Evolutionary conservation across 306 rosid genomes (phyloP), one percentile per base, ranked within the genome.

Genomic region (Psophocarpus tetragonolobus): DNA sequence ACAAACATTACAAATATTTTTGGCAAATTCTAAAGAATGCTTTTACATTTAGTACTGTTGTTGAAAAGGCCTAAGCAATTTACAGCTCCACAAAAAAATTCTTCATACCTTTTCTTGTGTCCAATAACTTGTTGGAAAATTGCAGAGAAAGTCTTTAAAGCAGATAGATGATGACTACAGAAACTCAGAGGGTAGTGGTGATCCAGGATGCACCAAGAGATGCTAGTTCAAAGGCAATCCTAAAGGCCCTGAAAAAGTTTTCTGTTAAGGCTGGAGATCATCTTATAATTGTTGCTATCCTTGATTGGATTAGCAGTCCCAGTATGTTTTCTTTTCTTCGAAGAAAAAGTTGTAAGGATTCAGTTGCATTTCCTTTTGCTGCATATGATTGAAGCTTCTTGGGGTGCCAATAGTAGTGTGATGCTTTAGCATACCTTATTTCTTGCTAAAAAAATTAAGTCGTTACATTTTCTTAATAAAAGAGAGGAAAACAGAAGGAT

Each of bases 131-230:
- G 54, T 17, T 69, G 14, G 13, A 62, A 79, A 63, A 56, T 41
- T 42, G 11, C 20, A 38, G 53, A 50, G 45, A 1, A 39, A 58
- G 5, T 57, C 3, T 18, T 68, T 4, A 42, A 74, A 73, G 39
- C 15, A 29, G n/a, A 64, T 20, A 48, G 33, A 64, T 39, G 17
- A 81, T 78, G 86, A 57, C 69, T 9, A 56, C 50, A 57, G 89
- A 78, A 35, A 15, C 27, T 61, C 83, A 86, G 73, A 90, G 72
- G 76, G 84, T 89, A 20, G 84, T 92, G 87, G 91, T 89, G 91
- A 85, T 90, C 79, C 91, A 90, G 36, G 94, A 90, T 68, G 90
- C 92, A 77, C 82, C 96, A 60, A 90, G 80, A 80, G 85, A 87
- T 51, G 87, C 85, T 44, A 84, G 92, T 77, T 54, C 62, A 82